Conservation (phyloP, 495 filamentous ascomycete species). For the Choiromyces venosus region DNA sequence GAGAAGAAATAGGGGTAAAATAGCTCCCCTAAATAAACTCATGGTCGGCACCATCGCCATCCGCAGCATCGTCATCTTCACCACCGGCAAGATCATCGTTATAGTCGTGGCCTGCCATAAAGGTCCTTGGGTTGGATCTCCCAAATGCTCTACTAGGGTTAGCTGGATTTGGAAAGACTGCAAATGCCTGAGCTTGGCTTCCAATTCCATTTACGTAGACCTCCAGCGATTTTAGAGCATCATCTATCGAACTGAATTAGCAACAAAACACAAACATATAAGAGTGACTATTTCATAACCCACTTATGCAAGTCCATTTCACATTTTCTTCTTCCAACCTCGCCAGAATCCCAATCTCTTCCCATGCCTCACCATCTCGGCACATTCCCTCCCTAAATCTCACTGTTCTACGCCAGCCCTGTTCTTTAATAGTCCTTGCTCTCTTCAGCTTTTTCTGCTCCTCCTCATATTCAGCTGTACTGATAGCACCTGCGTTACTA, state of each 20-base stretch:
- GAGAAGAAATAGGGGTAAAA: not conserved
- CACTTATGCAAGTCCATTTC: slow-evolving; percentile 32
- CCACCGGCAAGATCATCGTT: not conserved
- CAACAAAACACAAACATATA: not conserved
- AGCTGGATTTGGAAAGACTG: not conserved
- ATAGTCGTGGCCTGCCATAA: not conserved
- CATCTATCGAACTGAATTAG: not conserved
- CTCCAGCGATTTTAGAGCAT: not conserved
- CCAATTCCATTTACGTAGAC: not conserved
- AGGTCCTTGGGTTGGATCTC: not conserved
- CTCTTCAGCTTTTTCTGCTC: slow-evolving; percentile 32
- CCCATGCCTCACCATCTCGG: slow-evolving; percentile 26
- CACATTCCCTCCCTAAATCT: slow-evolving; percentile 29
- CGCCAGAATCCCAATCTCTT: slow-evolving; percentile 30
- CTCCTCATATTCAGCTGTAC: slow-evolving; percentile 34
- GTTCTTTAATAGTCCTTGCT: slow-evolving; percentile 26
- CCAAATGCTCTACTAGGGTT: not conserved
- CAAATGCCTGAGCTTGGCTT: not conserved
- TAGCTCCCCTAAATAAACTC: not conserved
- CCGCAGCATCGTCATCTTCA: not conserved
- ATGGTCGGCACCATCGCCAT: not conserved
- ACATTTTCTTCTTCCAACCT: slow-evolving; percentile 29
- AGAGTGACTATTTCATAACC: not conserved
- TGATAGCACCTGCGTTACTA: slow-evolving; percentile 25
- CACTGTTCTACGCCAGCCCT: slow-evolving; percentile 21